Percentiles rank a stretch among this genome's conserved stretches.
Conservation (phyloP, 768 basidiomycete genomes). For the Trametes cinnabarina region DNA sequence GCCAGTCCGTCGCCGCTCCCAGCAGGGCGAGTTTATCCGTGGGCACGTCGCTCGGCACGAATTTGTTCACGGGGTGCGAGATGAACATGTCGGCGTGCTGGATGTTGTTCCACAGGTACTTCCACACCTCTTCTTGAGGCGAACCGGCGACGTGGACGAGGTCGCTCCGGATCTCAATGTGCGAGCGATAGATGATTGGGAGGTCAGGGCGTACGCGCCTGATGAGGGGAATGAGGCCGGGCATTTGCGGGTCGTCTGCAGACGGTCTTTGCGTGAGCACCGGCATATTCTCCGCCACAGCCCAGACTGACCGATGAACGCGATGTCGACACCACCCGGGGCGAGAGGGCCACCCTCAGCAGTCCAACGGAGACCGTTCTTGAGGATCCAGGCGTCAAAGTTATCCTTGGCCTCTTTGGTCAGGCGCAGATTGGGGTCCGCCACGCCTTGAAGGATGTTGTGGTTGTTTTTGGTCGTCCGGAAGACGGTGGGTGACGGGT, state of each 20-base stretch:
- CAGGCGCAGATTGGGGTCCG: slow-evolving; percentile 72
- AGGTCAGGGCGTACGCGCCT: slow-evolving; percentile 78
- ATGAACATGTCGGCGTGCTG: slow-evolving; percentile 88
- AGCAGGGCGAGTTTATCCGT: slow-evolving; percentile 66
- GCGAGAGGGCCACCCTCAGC: slow-evolving; percentile 83
- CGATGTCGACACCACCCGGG: slow-evolving; percentile 79
- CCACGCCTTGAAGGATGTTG: slow-evolving; percentile 93
- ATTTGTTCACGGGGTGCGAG: slow-evolving; percentile 91
- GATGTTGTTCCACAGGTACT: slow-evolving; percentile 93
- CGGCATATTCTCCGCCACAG: not conserved
- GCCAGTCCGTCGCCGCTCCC: slow-evolving; percentile 85
- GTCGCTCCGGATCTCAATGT: slow-evolving; percentile 86
- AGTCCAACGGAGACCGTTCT: slow-evolving; percentile 88
- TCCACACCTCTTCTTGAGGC: slow-evolving; percentile 90
- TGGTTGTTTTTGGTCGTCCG: slow-evolving; percentile 95
- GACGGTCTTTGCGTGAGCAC: not conserved
- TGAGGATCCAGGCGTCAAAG: slow-evolving; percentile 86
- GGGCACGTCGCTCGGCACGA: slow-evolving; percentile 85
- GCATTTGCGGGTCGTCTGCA: slow-evolving; percentile 88
- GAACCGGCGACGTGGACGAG: slow-evolving; percentile 79
- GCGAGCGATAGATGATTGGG: slow-evolving; percentile 90
- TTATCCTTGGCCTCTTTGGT: slow-evolving; percentile 74
- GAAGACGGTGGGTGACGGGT: slow-evolving; percentile 86
- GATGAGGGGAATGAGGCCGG: slow-evolving; percentile 91
- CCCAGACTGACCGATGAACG: slow-evolving; percentile 68